These are phyloP conservation scores for Ceratonia siliqua DNA, from an alignment of 306 rosid species.

Conservation along the genomic window DNA sequence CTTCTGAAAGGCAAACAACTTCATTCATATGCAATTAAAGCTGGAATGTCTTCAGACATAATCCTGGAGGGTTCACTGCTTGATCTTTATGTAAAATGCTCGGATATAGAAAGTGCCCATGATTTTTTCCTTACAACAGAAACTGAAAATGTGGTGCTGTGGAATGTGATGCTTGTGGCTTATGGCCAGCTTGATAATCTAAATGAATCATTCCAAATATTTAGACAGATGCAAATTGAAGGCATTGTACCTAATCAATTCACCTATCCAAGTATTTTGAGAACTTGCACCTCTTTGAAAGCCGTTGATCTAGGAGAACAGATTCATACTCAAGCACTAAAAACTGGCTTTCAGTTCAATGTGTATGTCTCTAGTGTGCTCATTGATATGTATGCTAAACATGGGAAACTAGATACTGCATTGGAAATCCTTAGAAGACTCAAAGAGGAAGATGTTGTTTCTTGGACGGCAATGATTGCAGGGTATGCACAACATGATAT, in stretches of 20 bases:
- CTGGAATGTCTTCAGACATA: slow-evolving; percentile 77
- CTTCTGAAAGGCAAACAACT: slow-evolving; percentile 68
- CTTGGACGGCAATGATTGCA: slow-evolving; percentile 93
- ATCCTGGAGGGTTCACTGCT: slow-evolving; percentile 86
- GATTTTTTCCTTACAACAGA: slow-evolving; percentile 71
- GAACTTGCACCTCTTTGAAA: slow-evolving; percentile 74
- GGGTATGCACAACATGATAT: slow-evolving; percentile 76
- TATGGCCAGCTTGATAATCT: slow-evolving; percentile 72
- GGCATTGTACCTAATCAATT: slow-evolving; percentile 84
- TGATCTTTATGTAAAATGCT: slow-evolving; percentile 88
- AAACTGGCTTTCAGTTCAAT: slow-evolving; percentile 83
- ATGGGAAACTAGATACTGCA: slow-evolving; percentile 67
- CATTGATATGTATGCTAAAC: slow-evolving; percentile 88
- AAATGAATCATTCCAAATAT: slow-evolving; percentile 59
- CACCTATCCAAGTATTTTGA: slow-evolving; percentile 85
- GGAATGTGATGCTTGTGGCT: slow-evolving; percentile 91
- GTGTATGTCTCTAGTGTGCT: slow-evolving; percentile 82
- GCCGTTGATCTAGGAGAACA: slow-evolving; percentile 78
- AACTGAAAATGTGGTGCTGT: slow-evolving; percentile 74
- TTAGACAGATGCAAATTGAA: slow-evolving; percentile 72
- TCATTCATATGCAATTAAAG: slow-evolving; percentile 74
- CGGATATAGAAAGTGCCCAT: slow-evolving; percentile 64
- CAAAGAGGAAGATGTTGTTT: slow-evolving; percentile 65
- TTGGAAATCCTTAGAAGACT: slow-evolving; percentile 59
- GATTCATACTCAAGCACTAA: slow-evolving; percentile 72